A percentile compares a stretch with the other conserved stretches of the same genome.
phyloP scores from a whole-genome alignment of 768 basidiomycete genomes.

The Panellus pusillus region DNA sequence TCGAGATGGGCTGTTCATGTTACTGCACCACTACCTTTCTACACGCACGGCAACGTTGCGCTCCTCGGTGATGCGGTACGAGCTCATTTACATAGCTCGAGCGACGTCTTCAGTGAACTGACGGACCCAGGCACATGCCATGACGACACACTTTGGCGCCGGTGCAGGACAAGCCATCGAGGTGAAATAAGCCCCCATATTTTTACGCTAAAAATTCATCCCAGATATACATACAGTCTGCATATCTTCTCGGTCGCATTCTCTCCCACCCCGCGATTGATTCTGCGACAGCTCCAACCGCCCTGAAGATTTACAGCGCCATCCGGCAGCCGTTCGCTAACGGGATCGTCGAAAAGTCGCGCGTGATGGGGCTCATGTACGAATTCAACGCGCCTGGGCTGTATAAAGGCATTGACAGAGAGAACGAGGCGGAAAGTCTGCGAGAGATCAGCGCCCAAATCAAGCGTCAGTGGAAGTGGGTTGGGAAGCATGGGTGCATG shows the following conservation, averaged over 20 bases:
- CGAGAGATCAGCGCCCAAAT: constrained; percentile 1
- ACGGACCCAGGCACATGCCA: constrained; percentile 4
- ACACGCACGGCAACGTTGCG: not conserved
- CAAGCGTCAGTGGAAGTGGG: constrained; percentile 6
- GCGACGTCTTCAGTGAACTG: not conserved
- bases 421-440: constrained; percentile 3
- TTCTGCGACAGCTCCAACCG: not conserved
- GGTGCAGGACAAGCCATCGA: constrained; percentile 10
- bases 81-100: not conserved
- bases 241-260: constrained; percentile 6
- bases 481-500: constrained; percentile 5
- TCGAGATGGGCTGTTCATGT: constrained; percentile 12
- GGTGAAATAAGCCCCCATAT: not conserved
- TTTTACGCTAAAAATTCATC: constrained; percentile 2
- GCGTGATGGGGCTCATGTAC: constrained; percentile 8
- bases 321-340: constrained; percentile 7
- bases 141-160: constrained; percentile 6
- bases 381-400: constrained; percentile 6
- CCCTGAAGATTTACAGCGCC: constrained; percentile 7
- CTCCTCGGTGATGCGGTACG: constrained; percentile 14
- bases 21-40: constrained; percentile 8
- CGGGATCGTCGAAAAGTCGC: constrained; percentile 8
- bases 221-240: constrained; percentile 1
- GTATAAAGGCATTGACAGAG: constrained; percentile 4
- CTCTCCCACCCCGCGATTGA: constrained; percentile 2